Conservation (phyloP, 1,284 basidiomycete genomes). For the Dichomitus squalens region DNA sequence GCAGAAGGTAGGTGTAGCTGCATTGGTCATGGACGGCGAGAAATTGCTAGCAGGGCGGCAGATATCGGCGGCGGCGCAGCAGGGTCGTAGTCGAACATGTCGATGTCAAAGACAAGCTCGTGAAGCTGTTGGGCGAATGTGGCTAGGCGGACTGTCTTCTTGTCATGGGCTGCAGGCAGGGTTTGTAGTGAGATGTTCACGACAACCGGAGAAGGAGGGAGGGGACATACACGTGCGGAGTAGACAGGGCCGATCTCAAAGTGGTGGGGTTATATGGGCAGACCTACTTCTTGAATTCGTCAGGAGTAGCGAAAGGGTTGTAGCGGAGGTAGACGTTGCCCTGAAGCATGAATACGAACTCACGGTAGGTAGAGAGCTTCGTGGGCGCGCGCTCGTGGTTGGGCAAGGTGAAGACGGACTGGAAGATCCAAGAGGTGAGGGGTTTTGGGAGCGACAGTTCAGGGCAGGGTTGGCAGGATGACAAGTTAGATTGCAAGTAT, state of each 20-base stretch:
- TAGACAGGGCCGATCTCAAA: constrained; percentile 99
- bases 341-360: constrained; percentile 95
- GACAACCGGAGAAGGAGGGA: not conserved
- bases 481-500: no score
- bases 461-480: no score
- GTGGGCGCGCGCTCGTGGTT: constrained; percentile 85
- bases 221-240: constrained; percentile 66
- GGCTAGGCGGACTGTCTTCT: constrained; percentile 79
- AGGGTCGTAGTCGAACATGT: constrained; percentile 99
- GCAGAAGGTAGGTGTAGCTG: constrained; percentile 80
- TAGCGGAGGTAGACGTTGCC: constrained; percentile 95
- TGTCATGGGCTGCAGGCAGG: constrained; percentile 75
- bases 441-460: no score
- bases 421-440: no score
- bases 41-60: constrained; percentile 94
- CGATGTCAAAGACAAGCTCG: constrained; percentile 99
- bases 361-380: constrained; percentile 86
- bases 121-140: constrained; percentile 81
- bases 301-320: constrained; percentile 84
- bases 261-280: constrained; percentile 84
- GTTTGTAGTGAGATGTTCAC: not conserved
- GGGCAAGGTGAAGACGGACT: constrained; percentile 92
- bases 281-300: constrained; percentile 93
- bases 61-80: constrained; percentile 91
- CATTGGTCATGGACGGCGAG: constrained; percentile 91